phyloP scores from a whole-genome alignment of 1,139 yeast genomes.

The Saccharomyces hybrid region DNA sequence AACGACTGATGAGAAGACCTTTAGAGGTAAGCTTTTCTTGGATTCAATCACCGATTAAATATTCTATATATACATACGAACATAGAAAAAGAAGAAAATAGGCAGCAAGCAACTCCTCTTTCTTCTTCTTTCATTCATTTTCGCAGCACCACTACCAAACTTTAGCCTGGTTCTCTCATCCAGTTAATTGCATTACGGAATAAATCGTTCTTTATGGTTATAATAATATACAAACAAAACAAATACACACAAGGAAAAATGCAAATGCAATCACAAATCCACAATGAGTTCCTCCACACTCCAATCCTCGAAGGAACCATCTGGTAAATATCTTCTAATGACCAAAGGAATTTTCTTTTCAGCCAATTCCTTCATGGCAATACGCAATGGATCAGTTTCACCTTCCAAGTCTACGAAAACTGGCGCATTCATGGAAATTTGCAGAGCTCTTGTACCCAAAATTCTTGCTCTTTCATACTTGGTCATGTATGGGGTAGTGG shows the following conservation, averaged over 20 bases:
- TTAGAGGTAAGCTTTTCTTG: slow-evolving; percentile 53
- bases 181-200: not conserved
- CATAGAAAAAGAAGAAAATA: not conserved
- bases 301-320: slow-evolving; percentile 97
- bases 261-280: slow-evolving; percentile 45
- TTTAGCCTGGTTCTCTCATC: not conserved
- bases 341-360: slow-evolving; percentile 94
- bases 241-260: slow-evolving; percentile 15
- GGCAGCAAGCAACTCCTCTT: not conserved
- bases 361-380: slow-evolving; percentile 92
- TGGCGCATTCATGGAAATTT: slow-evolving; percentile 96
- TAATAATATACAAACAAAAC: slow-evolving; percentile 1
- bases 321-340: slow-evolving; percentile 92
- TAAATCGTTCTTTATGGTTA: not conserved
- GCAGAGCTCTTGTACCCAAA: slow-evolving; percentile 91
- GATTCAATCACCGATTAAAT: slow-evolving; percentile 38
- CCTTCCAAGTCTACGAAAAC: slow-evolving; percentile 97
- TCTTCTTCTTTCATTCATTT: not conserved
- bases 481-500: slow-evolving; percentile 98
- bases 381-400: slow-evolving; percentile 97
- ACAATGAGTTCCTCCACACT: slow-evolving; percentile 95
- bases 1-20: slow-evolving; percentile 48
- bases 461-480: slow-evolving; percentile 96
- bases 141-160: not conserved
- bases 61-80: not conserved